phyloP scores from a whole-genome alignment of 176 grass and related monocot genomes.

The Hsuehochloa calcarea region DNA sequence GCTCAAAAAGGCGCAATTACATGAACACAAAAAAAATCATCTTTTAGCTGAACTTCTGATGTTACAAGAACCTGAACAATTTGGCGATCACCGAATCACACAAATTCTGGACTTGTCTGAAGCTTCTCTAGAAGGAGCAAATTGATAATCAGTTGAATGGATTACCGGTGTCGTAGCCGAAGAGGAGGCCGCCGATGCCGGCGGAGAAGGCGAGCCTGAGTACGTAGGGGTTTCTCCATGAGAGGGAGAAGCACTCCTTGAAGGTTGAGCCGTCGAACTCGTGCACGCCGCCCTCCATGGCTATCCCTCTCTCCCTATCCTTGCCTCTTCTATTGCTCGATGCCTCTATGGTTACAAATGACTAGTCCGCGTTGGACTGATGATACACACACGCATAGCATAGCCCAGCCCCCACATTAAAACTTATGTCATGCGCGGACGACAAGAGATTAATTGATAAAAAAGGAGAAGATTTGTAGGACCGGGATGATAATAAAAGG shows the following conservation, averaged over 20 bases:
- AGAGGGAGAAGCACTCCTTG: conserved; percentile 73
- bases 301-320: background rate
- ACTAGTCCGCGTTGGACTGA: background rate
- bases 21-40: background rate
- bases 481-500: no score
- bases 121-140: background rate
- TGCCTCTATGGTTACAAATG: conserved; percentile 11
- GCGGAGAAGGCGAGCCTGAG: conserved; percentile 83
- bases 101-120: background rate
- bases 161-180: conserved; percentile 83
- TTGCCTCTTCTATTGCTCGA: conserved; percentile 23
- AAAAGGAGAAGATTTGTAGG: no score
- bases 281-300: conserved; percentile 72
- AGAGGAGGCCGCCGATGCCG: conserved; percentile 87
- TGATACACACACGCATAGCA: background rate
- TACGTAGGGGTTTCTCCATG: conserved; percentile 77
- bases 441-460: no score
- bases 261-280: conserved; percentile 64
- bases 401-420: background rate
- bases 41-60: background rate
- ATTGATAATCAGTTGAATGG: background rate
- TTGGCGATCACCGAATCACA: background rate
- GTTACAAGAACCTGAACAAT: background rate
- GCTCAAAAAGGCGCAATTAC: background rate
- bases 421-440: background rate